A percentile compares a stretch with the other conserved stretches of the same genome.
Evolutionary conservation across 2,329 filamentous ascomycete species (phyloP).

Genomic region (Daldinia sp.): DNA sequence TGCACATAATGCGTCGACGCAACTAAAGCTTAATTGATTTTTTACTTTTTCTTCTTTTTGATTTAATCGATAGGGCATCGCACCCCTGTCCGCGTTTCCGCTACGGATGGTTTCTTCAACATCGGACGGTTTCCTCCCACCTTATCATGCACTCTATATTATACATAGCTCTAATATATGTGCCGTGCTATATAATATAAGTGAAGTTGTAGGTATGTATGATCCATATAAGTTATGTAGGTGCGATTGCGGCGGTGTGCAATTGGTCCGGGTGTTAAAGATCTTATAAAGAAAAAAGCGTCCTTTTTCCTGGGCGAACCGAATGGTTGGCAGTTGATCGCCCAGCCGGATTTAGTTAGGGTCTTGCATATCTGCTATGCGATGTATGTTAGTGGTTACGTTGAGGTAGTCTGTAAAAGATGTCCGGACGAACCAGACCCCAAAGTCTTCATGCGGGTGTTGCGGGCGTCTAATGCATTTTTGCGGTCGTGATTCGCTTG

Average conservation of each 20-base stretch:
- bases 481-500: conserved; percentile 25
- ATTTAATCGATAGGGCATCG: not conserved
- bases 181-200: not conserved
- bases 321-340: conserved; percentile 3
- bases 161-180: not conserved
- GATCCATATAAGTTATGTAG: too few species aligned
- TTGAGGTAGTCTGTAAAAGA: too few species aligned
- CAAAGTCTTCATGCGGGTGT: conserved; percentile 16
- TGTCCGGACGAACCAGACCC: conserved; percentile 16
- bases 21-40: not conserved
- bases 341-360: conserved; percentile 3
- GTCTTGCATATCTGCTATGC: not conserved
- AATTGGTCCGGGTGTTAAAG: conserved; percentile 7
- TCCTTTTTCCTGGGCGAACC: not conserved
- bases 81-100: not conserved
- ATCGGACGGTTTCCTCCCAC: conserved; percentile 15
- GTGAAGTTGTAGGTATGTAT: not conserved
- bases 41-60: not conserved
- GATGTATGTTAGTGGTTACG: not conserved
- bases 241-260: not conserved
- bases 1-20: not conserved
- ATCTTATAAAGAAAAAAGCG: not conserved
- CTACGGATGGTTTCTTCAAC: not conserved
- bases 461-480: conserved; percentile 16
- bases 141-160: not conserved